A percentile compares a stretch with the other conserved stretches of the same genome.
phyloP scores from a whole-genome alignment of 441 rosid species.

The Erodium moschatum region DNA sequence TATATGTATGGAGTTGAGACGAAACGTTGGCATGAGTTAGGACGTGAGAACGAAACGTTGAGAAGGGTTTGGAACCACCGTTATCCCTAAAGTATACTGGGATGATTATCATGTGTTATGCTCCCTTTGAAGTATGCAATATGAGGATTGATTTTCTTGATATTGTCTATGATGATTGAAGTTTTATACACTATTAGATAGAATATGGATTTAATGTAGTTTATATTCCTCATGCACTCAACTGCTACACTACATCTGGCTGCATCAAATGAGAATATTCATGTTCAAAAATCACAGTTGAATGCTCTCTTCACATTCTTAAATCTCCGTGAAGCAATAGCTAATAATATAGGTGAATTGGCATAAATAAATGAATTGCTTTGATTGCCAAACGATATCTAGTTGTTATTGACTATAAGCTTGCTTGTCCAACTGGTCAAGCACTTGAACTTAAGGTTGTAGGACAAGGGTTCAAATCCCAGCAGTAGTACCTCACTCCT shows the following conservation, averaged over 20 bases:
- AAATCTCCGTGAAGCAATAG: not conserved
- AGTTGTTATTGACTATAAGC: not conserved
- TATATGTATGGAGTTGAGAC: too few species aligned
- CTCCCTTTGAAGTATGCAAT: not conserved
- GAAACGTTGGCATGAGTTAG: too few species aligned
- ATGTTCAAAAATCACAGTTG: not conserved
- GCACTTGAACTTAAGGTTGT: too few species aligned
- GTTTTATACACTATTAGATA: too few species aligned
- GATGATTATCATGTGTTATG: not conserved
- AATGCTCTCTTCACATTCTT: not conserved
- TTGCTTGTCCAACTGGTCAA: not conserved
- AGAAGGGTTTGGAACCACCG: too few species aligned
- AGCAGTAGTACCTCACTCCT: too few species aligned
- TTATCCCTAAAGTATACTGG: not conserved
- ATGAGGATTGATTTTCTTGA: not conserved
- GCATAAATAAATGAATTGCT: not conserved
- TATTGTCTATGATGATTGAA: not conserved
- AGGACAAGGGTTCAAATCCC: too few species aligned
- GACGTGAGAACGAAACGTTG: too few species aligned
- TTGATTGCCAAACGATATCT: not conserved
- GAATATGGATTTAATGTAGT: too few species aligned
- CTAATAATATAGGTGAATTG: not conserved
- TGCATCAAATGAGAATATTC: not conserved
- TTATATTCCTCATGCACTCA: not conserved
- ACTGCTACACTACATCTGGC: not conserved